A percentile compares a stretch with the other conserved stretches of the same genome.
phyloP scores from a whole-genome alignment of 345 rosid species.

The Draba incana region DNA sequence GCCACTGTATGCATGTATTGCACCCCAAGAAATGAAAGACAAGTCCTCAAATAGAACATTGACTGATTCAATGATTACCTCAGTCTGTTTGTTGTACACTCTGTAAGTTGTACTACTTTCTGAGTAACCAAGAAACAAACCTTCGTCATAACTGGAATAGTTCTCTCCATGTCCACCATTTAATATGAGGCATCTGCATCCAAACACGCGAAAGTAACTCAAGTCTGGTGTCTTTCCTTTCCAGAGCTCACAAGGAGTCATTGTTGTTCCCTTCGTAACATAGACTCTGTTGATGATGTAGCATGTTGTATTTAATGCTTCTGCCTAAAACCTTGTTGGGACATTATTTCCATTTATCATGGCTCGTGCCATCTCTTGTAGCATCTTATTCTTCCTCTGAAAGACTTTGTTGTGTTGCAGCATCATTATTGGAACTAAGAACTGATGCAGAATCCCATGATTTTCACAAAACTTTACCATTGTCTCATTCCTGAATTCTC shows the following conservation, averaged over 20 bases:
- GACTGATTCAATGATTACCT: neutral
- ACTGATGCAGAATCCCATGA: neutral
- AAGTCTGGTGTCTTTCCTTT: neutral
- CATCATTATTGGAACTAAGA: neutral
- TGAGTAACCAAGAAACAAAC: neutral
- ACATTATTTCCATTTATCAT: neutral
- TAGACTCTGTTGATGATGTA: neutral
- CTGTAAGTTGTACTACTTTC: neutral
- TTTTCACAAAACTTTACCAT: neutral
- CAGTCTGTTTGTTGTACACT: neutral
- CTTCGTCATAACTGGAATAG: neutral
- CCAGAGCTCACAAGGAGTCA: neutral
- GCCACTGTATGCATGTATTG: neutral
- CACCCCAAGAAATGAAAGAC: accelerated
- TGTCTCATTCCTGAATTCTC: neutral
- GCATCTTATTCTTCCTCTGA: neutral
- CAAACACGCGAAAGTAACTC: neutral
- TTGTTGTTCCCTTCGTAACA: neutral
- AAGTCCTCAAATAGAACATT: neutral
- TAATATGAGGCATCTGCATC: neutral
- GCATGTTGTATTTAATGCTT: neutral
- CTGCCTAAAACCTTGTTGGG: neutral
- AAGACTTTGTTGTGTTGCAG: neutral
- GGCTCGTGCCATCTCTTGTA: neutral
- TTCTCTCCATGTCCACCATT: neutral